These are phyloP conservation scores for Diatrype stigma DNA, from an alignment of 2,329 filamentous ascomycete species.

Conservation along the genomic window DNA sequence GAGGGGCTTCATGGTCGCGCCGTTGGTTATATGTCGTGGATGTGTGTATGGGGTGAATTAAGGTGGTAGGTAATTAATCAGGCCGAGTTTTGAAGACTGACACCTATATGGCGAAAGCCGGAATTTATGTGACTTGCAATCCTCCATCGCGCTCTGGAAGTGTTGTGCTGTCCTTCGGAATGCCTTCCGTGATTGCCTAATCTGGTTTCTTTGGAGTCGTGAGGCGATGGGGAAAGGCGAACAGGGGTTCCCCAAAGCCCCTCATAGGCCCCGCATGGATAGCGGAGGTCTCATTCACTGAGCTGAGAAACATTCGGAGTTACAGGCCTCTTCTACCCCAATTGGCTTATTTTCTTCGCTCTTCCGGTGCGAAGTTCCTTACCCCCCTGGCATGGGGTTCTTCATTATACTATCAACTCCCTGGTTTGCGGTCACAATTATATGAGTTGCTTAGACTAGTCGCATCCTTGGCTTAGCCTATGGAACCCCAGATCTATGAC, in stretches of 20 bases:
- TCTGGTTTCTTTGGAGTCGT: not conserved
- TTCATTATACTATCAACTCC: too few relatives aligned
- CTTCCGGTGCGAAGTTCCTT: not conserved
- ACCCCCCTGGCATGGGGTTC: too few relatives aligned
- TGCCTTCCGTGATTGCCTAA: not conserved
- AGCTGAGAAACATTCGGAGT: too few relatives aligned
- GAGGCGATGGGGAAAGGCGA: not conserved
- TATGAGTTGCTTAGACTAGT: too few relatives aligned
- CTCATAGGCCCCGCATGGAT: not conserved
- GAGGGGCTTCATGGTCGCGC: not conserved
- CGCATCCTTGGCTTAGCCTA: too few relatives aligned
- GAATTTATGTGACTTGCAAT: not conserved
- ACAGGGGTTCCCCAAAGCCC: not conserved
- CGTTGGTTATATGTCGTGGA: not conserved
- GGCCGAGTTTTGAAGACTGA: too few relatives aligned
- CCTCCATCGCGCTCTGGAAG: not conserved
- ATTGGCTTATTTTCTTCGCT: not conserved
- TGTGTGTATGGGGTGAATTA: not conserved
- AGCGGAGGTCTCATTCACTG: too few relatives aligned
- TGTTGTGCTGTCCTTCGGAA: slow-evolving; percentile 1
- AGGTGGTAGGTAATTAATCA: too few relatives aligned
- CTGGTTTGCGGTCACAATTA: too few relatives aligned
- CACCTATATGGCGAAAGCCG: not conserved
- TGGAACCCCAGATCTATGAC: too few relatives aligned
- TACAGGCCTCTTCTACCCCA: not conserved